These are phyloP conservation scores for Vararia minispora DNA, from an alignment of 768 basidiomycete genomes.

Conservation along the genomic window DNA sequence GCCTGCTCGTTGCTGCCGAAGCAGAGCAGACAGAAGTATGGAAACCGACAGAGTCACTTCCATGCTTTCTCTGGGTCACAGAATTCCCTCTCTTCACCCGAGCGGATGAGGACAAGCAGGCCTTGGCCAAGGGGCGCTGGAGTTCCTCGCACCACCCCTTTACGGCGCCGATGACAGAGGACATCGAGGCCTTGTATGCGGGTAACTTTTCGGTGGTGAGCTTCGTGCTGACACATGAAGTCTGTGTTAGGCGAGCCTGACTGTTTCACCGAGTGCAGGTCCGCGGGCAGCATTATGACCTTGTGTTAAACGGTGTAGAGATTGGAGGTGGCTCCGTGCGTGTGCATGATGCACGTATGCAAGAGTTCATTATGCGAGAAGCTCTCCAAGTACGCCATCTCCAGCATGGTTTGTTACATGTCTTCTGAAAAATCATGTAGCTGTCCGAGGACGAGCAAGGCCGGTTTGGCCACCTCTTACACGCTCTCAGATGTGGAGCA, in stretches of 20 bases:
- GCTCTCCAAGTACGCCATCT: conserved; percentile 53
- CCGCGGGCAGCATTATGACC: conserved; percentile 93
- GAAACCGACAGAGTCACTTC: conserved; percentile 33
- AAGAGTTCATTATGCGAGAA: conserved; percentile 68
- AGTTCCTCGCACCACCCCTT: conserved; percentile 93
- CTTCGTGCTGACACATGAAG: conserved; percentile 6
- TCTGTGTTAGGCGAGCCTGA: background rate
- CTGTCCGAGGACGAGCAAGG: conserved; percentile 59
- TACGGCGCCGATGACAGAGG: conserved; percentile 91
- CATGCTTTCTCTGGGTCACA: conserved; percentile 91
- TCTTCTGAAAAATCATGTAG: conserved; percentile 26
- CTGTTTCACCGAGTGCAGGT: conserved; percentile 39
- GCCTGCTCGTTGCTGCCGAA: conserved; percentile 57
- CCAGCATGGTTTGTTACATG: background rate
- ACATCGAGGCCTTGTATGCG: conserved; percentile 63
- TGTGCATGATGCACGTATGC: conserved; percentile 81
- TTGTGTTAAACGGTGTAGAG: conserved; percentile 88
- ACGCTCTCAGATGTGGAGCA: conserved; percentile 82
- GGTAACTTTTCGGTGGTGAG: conserved; percentile 48
- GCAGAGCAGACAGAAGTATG: conserved; percentile 41
- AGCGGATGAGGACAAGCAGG: conserved; percentile 80
- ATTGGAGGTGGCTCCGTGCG: conserved; percentile 92
- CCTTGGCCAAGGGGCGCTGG: conserved; percentile 80
- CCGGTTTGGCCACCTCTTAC: conserved; percentile 75
- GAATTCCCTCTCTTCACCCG: conserved; percentile 90